Percentiles rank a stretch among this genome's conserved stretches.
phyloP scores from a whole-genome alignment of 2,329 filamentous ascomycete species.

The Didymella glomerata region DNA sequence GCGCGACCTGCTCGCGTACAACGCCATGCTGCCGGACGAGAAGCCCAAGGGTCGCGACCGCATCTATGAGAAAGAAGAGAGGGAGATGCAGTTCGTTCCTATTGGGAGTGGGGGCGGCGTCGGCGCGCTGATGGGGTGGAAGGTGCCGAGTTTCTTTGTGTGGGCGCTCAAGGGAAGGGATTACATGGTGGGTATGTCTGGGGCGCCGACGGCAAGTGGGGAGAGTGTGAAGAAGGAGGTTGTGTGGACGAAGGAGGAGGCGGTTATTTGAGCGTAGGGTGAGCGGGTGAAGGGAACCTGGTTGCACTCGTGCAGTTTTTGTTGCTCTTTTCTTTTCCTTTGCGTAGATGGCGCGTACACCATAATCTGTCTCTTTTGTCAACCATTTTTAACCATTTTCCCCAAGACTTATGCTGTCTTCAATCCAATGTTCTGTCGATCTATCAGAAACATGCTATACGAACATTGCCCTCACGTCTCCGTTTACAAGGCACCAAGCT shows the following conservation, averaged over 20 bases:
- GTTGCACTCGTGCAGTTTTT: background rate
- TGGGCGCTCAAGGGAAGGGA: conserved; percentile 54
- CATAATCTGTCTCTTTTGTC: background rate
- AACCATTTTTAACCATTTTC: too few relatives aligned
- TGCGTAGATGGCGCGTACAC: background rate
- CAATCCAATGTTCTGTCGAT: background rate
- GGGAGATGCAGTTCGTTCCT: conserved; percentile 43
- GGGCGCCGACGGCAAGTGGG: conserved; percentile 24
- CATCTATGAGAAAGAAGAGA: conserved; percentile 31
- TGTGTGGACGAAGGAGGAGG: conserved; percentile 38
- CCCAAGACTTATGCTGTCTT: background rate
- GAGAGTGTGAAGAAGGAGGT: conserved; percentile 37
- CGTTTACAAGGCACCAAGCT: conserved; percentile 83
- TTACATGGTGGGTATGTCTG: conserved; percentile 45
- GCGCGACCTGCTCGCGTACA: conserved; percentile 54
- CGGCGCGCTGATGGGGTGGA: conserved; percentile 50
- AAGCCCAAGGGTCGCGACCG: conserved; percentile 41
- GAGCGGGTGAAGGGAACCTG: too few relatives aligned
- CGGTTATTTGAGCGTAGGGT: conserved; percentile 20
- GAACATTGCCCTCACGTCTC: background rate
- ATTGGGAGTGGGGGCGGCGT: conserved; percentile 47
- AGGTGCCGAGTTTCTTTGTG: conserved; percentile 50
- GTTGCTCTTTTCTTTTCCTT: background rate
- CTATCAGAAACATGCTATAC: conserved; percentile 11
- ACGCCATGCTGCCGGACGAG: conserved; percentile 26